Conservation (phyloP, 1,284 basidiomycete genomes). For the Melampsora americana region DNA sequence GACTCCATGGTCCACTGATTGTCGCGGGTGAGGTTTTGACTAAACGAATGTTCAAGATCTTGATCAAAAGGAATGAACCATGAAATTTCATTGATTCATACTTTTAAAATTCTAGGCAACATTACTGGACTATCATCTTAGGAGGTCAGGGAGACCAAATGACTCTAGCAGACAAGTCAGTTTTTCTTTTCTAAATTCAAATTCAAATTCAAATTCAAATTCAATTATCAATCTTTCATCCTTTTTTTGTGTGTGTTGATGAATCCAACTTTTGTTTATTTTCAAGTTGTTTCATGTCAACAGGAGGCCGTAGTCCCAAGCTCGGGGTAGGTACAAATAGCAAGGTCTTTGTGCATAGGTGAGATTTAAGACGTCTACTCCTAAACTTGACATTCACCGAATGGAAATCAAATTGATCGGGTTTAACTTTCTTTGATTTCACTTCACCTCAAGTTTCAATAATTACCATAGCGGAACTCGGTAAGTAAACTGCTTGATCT, state of each 20-base stretch:
- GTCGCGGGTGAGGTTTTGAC: conserved; percentile 16
- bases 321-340: conserved; percentile 5
- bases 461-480: no score
- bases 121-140: conserved; percentile 39
- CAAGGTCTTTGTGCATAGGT: conserved; percentile 30
- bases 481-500: no score
- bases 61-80: background rate
- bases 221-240: no score
- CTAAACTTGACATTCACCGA: no score
- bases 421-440: no score
- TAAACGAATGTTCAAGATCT: background rate
- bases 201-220: no score
- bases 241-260: no score
- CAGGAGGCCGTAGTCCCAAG: conserved; percentile 33
- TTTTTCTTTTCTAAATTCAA: no score
- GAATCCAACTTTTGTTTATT: no score
- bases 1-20: conserved; percentile 33
- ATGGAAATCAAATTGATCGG: no score
- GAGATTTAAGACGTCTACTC: background rate
- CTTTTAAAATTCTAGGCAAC: background rate
- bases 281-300: background rate
- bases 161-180: conserved; percentile 38
- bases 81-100: no score
- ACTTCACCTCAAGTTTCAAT: no score
- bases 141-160: conserved; percentile 18